Base-by-base conservation (phyloP, 1,284 basidiomycete species). In the Boletus sp. region DNA sequence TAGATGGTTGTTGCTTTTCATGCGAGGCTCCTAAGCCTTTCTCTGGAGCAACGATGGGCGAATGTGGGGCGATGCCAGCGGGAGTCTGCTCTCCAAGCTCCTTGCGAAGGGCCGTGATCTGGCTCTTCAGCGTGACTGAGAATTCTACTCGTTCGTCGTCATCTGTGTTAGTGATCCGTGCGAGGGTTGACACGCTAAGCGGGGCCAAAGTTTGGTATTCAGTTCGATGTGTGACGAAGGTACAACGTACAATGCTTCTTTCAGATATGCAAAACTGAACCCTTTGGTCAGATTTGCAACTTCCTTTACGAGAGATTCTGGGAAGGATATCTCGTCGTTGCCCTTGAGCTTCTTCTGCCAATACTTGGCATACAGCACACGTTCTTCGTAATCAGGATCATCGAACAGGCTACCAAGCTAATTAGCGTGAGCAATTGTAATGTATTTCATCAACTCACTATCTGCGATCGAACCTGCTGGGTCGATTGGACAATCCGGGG, bases 391-490 rank as follows among this genome's bases (percentile, higher is more conserved):
- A 55, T 76, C 75, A 5, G 88, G 88, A 60, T 88, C 79, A 39
- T 82, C 75, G 55, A 84, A 86, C 47, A 75, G 56, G 59, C 83
- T 84, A n/a, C 25, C 46, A 41, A 2, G 17, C 39, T 20, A 34
- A 33, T 38, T 40, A 44, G 49, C 16, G 41, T 39, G 20, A 34
- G 26, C 37, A 37, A 36, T n/a, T 17, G n/a, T 16, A 1, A 32
- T 8, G 9, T 0, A 17, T 29, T 37, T n/a, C 23, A 13, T 41
- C 17, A 8, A 72, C 85, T 58, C 57, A 87, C 88, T 83, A 91
- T 71, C 91, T 91, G 45, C 89, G 75, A 64, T 91, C 89, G 58
- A 91, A 92, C 22, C 89, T 78, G 56, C 86, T 89, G 5, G 89
- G 89, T 19, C 89, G 77, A 39, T 72, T 79, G 49, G 84, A 84